A percentile compares a stretch with the other conserved stretches of the same genome.
These are phyloP conservation scores for Pterulicium gracile DNA, from an alignment of 1,284 basidiomycete species.

Conservation along the genomic window DNA sequence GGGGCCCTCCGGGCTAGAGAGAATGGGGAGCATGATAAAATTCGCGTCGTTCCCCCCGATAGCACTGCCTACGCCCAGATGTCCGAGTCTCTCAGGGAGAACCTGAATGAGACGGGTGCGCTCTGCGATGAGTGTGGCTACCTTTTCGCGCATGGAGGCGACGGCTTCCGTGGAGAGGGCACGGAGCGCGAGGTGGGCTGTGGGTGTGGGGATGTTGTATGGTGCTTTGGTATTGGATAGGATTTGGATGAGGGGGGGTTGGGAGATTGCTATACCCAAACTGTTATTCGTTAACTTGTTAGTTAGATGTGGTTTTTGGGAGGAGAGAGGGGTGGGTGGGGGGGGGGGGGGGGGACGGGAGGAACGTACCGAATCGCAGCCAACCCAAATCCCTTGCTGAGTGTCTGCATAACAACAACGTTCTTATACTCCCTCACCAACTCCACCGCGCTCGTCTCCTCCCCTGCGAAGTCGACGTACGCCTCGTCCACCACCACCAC, in stretches of 20 bases:
- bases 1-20: constrained; percentile 30
- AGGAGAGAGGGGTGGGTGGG: no score
- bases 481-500: constrained; percentile 95
- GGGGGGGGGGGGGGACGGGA: neutral
- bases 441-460: constrained; percentile 53
- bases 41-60: constrained; percentile 89
- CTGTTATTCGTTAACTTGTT: constrained; percentile 25
- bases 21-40: constrained; percentile 80
- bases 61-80: constrained; percentile 54
- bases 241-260: constrained; percentile 85
- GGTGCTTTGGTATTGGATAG: constrained; percentile 96
- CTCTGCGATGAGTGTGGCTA: constrained; percentile 47
- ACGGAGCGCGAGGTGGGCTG: constrained; percentile 74
- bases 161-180: constrained; percentile 67
- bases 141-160: constrained; percentile 54
- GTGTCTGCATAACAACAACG: constrained; percentile 87
- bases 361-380: constrained; percentile 78
- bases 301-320: no score
- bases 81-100: constrained; percentile 31
- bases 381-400: constrained; percentile 94
- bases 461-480: constrained; percentile 86
- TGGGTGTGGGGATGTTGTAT: constrained; percentile 92
- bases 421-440: constrained; percentile 82
- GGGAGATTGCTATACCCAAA: constrained; percentile 83
- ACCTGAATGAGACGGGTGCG: constrained; percentile 43